Conservation (phyloP, 2,329 filamentous ascomycete species). For the Fusarium paranaense region DNA sequence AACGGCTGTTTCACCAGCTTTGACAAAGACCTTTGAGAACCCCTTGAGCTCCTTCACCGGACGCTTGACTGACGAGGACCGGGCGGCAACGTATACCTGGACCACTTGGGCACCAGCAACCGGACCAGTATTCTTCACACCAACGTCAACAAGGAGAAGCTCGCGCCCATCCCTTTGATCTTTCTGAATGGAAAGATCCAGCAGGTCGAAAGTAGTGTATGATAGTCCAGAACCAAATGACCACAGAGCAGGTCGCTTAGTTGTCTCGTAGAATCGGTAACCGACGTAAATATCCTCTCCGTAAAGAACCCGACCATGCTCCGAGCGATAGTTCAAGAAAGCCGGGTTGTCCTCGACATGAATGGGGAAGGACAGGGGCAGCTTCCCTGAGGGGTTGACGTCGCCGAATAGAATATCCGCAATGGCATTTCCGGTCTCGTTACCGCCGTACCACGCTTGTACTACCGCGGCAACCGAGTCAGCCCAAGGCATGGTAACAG, state of each 20-base stretch:
- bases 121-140: conserved; percentile 71
- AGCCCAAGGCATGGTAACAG: conserved; percentile 78
- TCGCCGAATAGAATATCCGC: conserved; percentile 83
- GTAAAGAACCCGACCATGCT: conserved; percentile 79
- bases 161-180: not conserved
- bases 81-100: conserved; percentile 67
- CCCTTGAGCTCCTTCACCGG: conserved; percentile 74
- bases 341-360: conserved; percentile 77
- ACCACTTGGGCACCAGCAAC: conserved; percentile 65
- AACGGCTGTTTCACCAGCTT: conserved; percentile 67
- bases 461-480: conserved; percentile 68
- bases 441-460: conserved; percentile 89
- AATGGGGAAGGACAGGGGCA: conserved; percentile 79
- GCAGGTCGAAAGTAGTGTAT: conserved; percentile 77
- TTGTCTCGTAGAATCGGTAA: conserved; percentile 83
- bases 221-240: conserved; percentile 71
- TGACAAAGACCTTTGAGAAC: conserved; percentile 72
- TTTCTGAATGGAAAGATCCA: conserved; percentile 49
- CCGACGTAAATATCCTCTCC: conserved; percentile 85
- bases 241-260: conserved; percentile 81
- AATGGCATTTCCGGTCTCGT: conserved; percentile 85
- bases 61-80: conserved; percentile 63
- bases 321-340: conserved; percentile 78
- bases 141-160: conserved; percentile 58
- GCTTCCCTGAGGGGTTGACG: conserved; percentile 79